A percentile compares a stretch with the other conserved stretches of the same genome.
Evolutionary conservation across 2,329 filamentous ascomycete species (phyloP).

Genomic region (Phialophora tarda): DNA sequence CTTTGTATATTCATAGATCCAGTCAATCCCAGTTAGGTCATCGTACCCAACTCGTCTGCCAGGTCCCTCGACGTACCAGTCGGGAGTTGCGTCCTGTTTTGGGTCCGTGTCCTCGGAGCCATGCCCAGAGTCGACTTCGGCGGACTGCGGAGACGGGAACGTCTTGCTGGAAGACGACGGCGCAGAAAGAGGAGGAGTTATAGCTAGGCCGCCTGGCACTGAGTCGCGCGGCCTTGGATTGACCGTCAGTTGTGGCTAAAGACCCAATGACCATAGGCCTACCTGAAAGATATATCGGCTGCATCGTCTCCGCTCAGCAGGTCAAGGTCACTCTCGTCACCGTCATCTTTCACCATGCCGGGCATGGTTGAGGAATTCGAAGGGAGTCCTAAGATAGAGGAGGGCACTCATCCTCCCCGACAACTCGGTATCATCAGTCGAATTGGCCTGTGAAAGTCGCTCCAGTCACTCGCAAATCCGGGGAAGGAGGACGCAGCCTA

Average conservation of each 20-base stretch:
- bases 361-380: not conserved
- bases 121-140: not conserved
- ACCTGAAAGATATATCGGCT: slow-evolving; percentile 3
- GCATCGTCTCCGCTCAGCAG: slow-evolving; percentile 4
- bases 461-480: not conserved
- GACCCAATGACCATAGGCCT: not conserved
- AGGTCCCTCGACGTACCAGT: slow-evolving; percentile 91
- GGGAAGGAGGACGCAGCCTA: not conserved
- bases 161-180: slow-evolving; percentile 4
- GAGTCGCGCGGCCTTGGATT: not conserved
- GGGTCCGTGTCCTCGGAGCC: slow-evolving; percentile 9
- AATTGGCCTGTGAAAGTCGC: not conserved
- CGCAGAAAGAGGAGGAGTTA: not conserved
- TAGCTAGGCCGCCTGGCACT: not conserved
- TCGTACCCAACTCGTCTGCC: slow-evolving; percentile 92
- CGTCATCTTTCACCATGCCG: slow-evolving; percentile 2
- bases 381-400: not conserved
- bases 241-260: not conserved
- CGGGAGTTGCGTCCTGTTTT: slow-evolving; percentile 56
- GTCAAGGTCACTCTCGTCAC: not conserved
- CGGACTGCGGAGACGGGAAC: not conserved
- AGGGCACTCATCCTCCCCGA: not conserved
- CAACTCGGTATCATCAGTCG: not conserved
- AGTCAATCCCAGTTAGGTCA: slow-evolving; percentile 95
- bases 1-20: slow-evolving; percentile 99